phyloP scores from a whole-genome alignment of 2,329 filamentous ascomycete species.

The Colletotrichum spinosum region DNA sequence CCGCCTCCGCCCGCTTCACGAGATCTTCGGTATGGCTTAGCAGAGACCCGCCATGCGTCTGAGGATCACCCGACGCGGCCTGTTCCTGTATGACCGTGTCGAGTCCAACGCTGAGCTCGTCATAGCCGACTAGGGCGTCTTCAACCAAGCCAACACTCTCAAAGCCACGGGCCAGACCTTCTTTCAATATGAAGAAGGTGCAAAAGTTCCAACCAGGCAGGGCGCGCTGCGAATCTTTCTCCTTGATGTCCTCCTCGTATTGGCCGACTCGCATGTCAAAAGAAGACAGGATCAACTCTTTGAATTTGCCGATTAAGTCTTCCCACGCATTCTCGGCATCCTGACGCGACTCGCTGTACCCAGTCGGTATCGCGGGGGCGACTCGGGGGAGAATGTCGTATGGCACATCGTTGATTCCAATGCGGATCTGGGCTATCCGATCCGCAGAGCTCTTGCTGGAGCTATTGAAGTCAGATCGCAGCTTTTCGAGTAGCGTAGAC shows the following conservation, averaged over 20 bases:
- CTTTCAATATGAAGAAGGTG: slow-evolving; percentile 98
- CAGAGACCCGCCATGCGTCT: slow-evolving; percentile 79
- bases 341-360: slow-evolving; percentile 76
- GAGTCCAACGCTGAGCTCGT: slow-evolving; percentile 89
- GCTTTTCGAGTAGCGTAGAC: slow-evolving; percentile 87
- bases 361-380: slow-evolving; percentile 71
- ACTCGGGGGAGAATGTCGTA: slow-evolving; percentile 73
- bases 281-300: slow-evolving; percentile 85
- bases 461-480: slow-evolving; percentile 90
- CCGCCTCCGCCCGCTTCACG: slow-evolving; percentile 67
- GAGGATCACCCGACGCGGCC: slow-evolving; percentile 65
- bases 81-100: slow-evolving; percentile 86
- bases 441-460: slow-evolving; percentile 79
- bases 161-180: slow-evolving; percentile 91
- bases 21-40: slow-evolving; percentile 80
- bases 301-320: slow-evolving; percentile 87
- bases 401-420: slow-evolving; percentile 77
- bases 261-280: slow-evolving; percentile 93
- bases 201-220: slow-evolving; percentile 99
- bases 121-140: slow-evolving; percentile 93
- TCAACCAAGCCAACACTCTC: slow-evolving; percentile 97
- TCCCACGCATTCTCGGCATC: slow-evolving; percentile 87
- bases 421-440: slow-evolving; percentile 85
- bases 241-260: slow-evolving; percentile 97
- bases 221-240: slow-evolving; percentile 87